phyloP scores from a whole-genome alignment of 345 rosid genomes.

The Zanthoxylum bungeanum region DNA sequence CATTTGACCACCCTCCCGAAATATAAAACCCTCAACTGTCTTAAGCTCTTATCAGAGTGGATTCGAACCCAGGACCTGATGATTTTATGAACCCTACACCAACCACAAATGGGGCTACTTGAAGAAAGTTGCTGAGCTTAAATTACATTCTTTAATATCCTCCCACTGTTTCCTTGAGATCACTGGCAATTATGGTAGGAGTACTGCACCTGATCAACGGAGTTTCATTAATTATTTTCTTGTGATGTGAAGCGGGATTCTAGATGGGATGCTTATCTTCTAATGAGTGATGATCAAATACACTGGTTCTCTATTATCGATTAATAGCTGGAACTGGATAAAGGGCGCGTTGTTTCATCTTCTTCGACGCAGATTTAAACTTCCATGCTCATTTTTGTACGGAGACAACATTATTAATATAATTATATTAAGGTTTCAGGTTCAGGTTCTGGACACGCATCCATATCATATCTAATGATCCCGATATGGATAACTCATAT shows the following conservation, averaged over 20 bases:
- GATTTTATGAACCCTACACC: too few relatives aligned
- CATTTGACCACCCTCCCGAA: too few relatives aligned
- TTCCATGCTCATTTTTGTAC: slow-evolving; percentile 30
- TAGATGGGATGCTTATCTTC: slow-evolving; percentile 85
- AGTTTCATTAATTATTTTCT: slow-evolving; percentile 5
- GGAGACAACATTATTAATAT: slow-evolving; percentile 5
- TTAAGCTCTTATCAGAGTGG: too few relatives aligned
- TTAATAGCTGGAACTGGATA: slow-evolving; percentile 19
- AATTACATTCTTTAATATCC: neutral
- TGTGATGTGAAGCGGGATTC: slow-evolving; percentile 82
- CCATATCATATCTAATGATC: too few relatives aligned
- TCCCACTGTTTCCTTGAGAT: neutral
- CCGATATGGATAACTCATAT: too few relatives aligned
- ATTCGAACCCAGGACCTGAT: too few relatives aligned
- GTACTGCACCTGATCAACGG: neutral
- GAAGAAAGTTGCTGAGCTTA: neutral
- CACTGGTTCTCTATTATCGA: slow-evolving; percentile 87
- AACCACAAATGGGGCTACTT: too few relatives aligned
- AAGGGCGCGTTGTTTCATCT: neutral
- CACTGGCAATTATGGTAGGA: neutral
- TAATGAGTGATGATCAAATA: slow-evolving; percentile 76
- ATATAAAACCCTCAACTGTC: too few relatives aligned
- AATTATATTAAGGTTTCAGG: too few relatives aligned
- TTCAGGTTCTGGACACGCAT: too few relatives aligned
- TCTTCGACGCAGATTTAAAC: slow-evolving; percentile 27